These are phyloP conservation scores for Coemansia sp. DNA, from an alignment of 192 early-diverging fungal genomes.

Conservation along the genomic window DNA sequence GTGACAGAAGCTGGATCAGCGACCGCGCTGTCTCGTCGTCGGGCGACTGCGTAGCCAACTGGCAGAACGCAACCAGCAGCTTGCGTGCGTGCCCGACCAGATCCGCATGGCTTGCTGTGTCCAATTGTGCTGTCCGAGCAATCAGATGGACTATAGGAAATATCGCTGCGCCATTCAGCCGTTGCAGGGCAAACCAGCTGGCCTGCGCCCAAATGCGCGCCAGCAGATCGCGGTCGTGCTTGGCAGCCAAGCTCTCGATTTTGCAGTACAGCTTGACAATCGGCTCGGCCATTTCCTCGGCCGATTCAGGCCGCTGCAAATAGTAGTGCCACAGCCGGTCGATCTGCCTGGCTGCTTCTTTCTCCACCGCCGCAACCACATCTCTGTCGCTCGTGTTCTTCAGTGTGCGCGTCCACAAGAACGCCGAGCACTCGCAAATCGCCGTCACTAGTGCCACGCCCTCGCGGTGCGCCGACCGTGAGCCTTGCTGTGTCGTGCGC, in stretches of 20 bases:
- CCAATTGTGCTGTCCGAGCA: conserved; percentile 28
- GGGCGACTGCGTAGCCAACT: conserved; percentile 29
- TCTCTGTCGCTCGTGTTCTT: conserved; percentile 10
- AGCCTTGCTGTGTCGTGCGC: background rate
- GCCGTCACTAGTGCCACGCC: conserved; percentile 41
- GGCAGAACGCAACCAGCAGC: conserved; percentile 36
- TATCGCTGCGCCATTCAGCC: conserved; percentile 16
- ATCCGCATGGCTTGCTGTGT: background rate
- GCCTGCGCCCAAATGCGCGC: conserved; percentile 44
- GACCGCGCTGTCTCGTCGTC: conserved; percentile 20
- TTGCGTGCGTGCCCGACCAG: conserved; percentile 13
- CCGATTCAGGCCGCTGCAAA: conserved; percentile 29
- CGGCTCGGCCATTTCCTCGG: conserved; percentile 30
- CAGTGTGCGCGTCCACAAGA: conserved; percentile 43
- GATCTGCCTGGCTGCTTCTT: conserved; percentile 35
- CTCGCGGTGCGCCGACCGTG: conserved; percentile 11
- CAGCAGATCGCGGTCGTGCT: conserved; percentile 27
- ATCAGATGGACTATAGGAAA: conserved; percentile 28
- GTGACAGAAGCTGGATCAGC: conserved; percentile 31
- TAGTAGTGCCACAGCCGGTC: conserved; percentile 55
- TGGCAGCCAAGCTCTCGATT: conserved; percentile 23
- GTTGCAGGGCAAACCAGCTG: conserved; percentile 49
- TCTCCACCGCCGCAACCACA: conserved; percentile 10
- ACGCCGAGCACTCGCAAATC: conserved; percentile 46
- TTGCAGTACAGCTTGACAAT: conserved; percentile 40